Base-by-base conservation (phyloP, 2,329 filamentous ascomycete species). In the Botrytis porri region DNA sequence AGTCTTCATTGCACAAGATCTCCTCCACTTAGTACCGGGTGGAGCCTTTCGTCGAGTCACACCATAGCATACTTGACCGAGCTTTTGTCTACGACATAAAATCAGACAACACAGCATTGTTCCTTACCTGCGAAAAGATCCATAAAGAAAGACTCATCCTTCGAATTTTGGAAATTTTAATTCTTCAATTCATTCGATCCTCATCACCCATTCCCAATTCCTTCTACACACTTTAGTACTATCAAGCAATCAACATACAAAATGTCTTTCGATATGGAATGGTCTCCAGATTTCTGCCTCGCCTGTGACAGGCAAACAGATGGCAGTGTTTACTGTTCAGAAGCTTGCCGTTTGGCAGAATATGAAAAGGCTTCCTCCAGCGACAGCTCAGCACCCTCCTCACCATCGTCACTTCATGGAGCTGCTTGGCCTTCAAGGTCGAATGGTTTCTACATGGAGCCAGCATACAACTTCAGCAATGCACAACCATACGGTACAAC, bases 261-360 rank as follows among this genome's bases (percentile, higher is more conserved):
- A 75, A 81, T 81, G 80, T 76, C 78, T 71, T 76, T 75, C 72
- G 77, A 81, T 75, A 80, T 81, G 77, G 80, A 82, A 70, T 97
- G 95, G 94, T 93, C 93, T 79, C 93, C 92, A 83, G 92, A 97
- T 83, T 97, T 94, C 88, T 98, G 95, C 87, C 90, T 98, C 79
- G 90, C 92, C 85, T 98, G 95, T 86, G 95, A 98, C 85, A 92
- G 92, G 84, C 93, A 97, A 84, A 94, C 92, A 74, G 88, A 93
- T 76, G 90, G 90, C 73, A 90, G 90, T 75, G 90, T 93, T 77
- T 97, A 97, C 87, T 98, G 95, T 87, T 97, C 94, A 64, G 94
- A 98, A 84, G 89, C 93, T 43, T 98, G 95, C 87, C 89, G 94
- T 77, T 86, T 98, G 62, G 92, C 93, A 77, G 95, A 97, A 83